Conservation (phyloP, 768 basidiomycete genomes). For the Tephrocybe sp. region DNA sequence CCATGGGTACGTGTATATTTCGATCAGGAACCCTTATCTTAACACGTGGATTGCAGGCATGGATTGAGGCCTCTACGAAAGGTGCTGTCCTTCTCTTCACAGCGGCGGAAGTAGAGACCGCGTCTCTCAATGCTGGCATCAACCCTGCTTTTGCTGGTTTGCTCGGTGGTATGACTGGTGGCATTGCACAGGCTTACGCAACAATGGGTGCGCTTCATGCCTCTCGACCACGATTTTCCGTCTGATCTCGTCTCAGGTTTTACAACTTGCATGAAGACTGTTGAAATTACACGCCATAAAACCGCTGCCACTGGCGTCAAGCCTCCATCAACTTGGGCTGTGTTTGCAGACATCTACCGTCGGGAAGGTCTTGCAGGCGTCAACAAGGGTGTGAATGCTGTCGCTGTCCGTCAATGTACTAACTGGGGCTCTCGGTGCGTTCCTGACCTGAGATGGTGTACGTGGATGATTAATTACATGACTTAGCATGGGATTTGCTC, state of each 20-base stretch:
- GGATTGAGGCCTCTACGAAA: conserved; percentile 99
- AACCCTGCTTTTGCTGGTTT: conserved; percentile 83
- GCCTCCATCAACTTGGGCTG: conserved; percentile 89
- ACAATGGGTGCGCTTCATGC: conserved; percentile 86
- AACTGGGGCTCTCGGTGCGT: conserved; percentile 91
- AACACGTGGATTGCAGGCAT: conserved; percentile 57
- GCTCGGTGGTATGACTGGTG: conserved; percentile 96
- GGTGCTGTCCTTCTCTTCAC: conserved; percentile 95
- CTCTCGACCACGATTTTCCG: background rate
- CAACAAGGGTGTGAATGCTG: conserved; percentile 98
- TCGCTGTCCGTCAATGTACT: conserved; percentile 88
- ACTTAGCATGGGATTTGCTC: conserved; percentile 91
- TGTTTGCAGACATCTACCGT: conserved; percentile 93
- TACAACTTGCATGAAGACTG: conserved; percentile 99
- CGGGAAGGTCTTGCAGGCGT: conserved; percentile 93
- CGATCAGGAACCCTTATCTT: conserved; percentile 4
- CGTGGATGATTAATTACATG: background rate
- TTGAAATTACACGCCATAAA: conserved; percentile 95
- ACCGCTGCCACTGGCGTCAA: conserved; percentile 80
- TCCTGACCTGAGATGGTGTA: background rate
- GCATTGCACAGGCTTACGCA: conserved; percentile 96
- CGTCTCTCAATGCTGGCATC: conserved; percentile 60
- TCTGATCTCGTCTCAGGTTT: conserved; percentile 56
- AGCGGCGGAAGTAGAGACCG: conserved; percentile 90
- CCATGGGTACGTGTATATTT: conserved; percentile 74